These are phyloP conservation scores for Teratosphaeria pseudoeucalypti DNA, from an alignment of 2,329 filamentous ascomycete genomes.

Conservation along the genomic window DNA sequence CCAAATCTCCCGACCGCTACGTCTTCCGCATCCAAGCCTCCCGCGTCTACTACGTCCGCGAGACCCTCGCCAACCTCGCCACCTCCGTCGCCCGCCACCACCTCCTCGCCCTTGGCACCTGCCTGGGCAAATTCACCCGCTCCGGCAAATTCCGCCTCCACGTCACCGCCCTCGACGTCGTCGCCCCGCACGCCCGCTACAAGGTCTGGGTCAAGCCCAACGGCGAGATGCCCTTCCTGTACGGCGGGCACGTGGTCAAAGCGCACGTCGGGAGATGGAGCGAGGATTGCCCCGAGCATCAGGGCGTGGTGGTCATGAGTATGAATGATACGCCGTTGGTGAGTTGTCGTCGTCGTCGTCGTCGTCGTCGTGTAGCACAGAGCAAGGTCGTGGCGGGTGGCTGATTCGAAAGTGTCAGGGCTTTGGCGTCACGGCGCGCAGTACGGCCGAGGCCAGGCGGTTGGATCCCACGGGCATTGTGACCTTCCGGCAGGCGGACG, in stretches of 20 bases:
- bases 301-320: slow-evolving; percentile 77
- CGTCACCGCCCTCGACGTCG: slow-evolving; percentile 80
- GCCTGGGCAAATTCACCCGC: slow-evolving; percentile 92
- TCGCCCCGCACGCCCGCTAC: slow-evolving; percentile 84
- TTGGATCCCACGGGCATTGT: slow-evolving; percentile 85
- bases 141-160: slow-evolving; percentile 91
- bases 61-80: slow-evolving; percentile 82
- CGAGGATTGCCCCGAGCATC: slow-evolving; percentile 87
- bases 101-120: slow-evolving; percentile 79
- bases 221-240: slow-evolving; percentile 94
- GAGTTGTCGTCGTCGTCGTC: slow-evolving; percentile 19
- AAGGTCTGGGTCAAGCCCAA: slow-evolving; percentile 97
- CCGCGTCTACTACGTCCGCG: slow-evolving; percentile 83
- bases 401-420: slow-evolving; percentile 43
- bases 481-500: slow-evolving; percentile 84
- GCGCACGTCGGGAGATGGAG: slow-evolving; percentile 74
- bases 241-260: slow-evolving; percentile 82
- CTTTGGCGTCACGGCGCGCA: slow-evolving; percentile 84
- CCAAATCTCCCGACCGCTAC: slow-evolving; percentile 53
- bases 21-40: slow-evolving; percentile 76
- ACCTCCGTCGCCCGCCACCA: slow-evolving; percentile 73
- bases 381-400: not conserved
- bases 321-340: slow-evolving; percentile 81
- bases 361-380: not conserved
- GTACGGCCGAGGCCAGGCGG: slow-evolving; percentile 70